phyloP scores from a whole-genome alignment of 2,329 filamentous ascomycete genomes.

The Colletotrichum tofieldiae region DNA sequence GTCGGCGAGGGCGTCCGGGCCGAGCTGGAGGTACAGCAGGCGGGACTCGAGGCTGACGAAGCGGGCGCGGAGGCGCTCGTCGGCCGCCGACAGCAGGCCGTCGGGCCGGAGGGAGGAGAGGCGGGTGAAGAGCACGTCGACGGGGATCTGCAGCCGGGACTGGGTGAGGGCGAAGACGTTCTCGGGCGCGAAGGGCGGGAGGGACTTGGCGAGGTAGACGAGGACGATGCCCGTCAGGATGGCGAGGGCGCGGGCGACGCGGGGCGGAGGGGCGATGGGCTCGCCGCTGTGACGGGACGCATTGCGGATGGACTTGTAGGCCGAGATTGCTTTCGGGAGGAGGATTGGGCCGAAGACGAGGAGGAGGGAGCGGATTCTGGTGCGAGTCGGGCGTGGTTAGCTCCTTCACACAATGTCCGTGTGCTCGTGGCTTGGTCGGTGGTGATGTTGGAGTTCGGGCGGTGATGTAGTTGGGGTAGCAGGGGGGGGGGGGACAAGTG shows the following conservation, averaged over 20 bases:
- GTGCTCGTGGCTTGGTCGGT: neutral
- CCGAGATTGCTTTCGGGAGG: slow-evolving; percentile 75
- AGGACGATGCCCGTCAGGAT: slow-evolving; percentile 69
- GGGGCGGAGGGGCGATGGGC: slow-evolving; percentile 70
- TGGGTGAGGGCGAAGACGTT: slow-evolving; percentile 86
- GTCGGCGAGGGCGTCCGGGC: slow-evolving; percentile 79
- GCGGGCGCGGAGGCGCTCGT: slow-evolving; percentile 77
- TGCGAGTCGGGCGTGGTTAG: neutral
- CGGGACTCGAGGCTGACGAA: slow-evolving; percentile 81
- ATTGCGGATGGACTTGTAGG: slow-evolving; percentile 71
- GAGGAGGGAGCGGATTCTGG: slow-evolving; percentile 68
- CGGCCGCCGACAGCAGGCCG: slow-evolving; percentile 66
- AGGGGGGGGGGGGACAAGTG: neutral
- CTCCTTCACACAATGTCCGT: neutral
- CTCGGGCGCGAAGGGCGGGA: slow-evolving; percentile 79
- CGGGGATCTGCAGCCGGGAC: slow-evolving; percentile 88
- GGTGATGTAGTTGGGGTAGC: slow-evolving; percentile 2
- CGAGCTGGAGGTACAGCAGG: slow-evolving; percentile 87
- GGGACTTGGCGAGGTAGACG: slow-evolving; percentile 69
- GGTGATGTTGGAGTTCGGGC: slow-evolving; percentile 1
- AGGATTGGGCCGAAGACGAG: slow-evolving; percentile 81
- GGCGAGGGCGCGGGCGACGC: slow-evolving; percentile 71
- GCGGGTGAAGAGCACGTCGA: slow-evolving; percentile 86
- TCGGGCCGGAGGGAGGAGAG: slow-evolving; percentile 71
- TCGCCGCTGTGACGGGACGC: slow-evolving; percentile 61